Evolutionary conservation across 768 basidiomycete species (phyloP).

Genomic region (Naganishia antarctica): DNA sequence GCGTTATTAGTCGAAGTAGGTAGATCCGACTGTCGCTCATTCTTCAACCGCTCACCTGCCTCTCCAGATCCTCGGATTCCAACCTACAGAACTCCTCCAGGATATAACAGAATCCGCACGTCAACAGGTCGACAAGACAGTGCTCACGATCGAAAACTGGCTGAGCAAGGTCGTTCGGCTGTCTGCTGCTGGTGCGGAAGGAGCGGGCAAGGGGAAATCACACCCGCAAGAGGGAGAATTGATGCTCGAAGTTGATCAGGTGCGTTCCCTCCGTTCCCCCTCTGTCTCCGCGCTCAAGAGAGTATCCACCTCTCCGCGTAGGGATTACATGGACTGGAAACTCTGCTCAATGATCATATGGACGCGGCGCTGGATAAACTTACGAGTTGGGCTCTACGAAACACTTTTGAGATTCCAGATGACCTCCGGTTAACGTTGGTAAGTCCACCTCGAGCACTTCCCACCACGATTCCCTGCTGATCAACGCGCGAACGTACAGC

Average conservation of each 20-base stretch:
- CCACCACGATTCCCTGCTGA: no score
- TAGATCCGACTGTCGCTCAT: background rate
- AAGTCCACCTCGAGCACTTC: slow-evolving; percentile 22
- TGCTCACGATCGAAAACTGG: slow-evolving; percentile 17
- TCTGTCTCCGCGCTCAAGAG: background rate
- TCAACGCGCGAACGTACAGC: slow-evolving; percentile 28
- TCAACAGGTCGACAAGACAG: slow-evolving; percentile 17
- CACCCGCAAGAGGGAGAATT: background rate
- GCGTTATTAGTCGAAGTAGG: slow-evolving; percentile 13
- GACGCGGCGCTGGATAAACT: slow-evolving; percentile 89
- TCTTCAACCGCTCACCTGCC: background rate
- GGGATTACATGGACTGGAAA: slow-evolving; percentile 80
- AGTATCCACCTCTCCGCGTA: slow-evolving; percentile 46
- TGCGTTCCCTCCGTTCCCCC: background rate
- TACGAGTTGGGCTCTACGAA: slow-evolving; percentile 80
- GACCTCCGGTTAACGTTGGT: slow-evolving; percentile 41
- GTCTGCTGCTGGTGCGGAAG: background rate
- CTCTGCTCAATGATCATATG: slow-evolving; percentile 77
- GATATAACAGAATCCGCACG: slow-evolving; percentile 19
- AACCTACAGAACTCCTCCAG: slow-evolving; percentile 17
- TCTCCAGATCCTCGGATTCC: slow-evolving; percentile 15
- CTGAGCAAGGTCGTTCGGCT: slow-evolving; percentile 12
- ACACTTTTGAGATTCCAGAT: slow-evolving; percentile 68
- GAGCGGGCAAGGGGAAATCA: background rate
- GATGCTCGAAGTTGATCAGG: slow-evolving; percentile 21